A percentile compares a stretch with the other conserved stretches of the same genome.
phyloP scores from a whole-genome alignment of 2,329 filamentous ascomycete genomes.

The Aspergillus sergii region DNA sequence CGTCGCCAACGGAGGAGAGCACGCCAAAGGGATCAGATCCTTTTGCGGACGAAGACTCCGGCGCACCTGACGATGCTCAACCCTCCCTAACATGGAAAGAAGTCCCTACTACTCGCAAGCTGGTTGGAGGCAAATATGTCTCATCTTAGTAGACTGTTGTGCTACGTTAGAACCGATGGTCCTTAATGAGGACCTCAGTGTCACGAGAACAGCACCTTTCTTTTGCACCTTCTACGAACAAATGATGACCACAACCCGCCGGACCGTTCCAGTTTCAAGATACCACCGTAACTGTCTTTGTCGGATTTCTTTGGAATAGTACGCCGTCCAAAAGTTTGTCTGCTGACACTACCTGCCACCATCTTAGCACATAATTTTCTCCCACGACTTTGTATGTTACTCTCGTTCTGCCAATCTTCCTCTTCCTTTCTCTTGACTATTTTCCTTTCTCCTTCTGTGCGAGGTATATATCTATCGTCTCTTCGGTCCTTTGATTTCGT shows the following conservation, averaged over 20 bases:
- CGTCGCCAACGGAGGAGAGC: constrained; percentile 27
- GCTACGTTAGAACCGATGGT: background rate
- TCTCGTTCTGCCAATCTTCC: background rate
- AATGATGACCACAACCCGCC: constrained; percentile 11
- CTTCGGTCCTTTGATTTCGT: background rate
- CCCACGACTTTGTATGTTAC: constrained; percentile 10
- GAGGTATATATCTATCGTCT: constrained; percentile 18
- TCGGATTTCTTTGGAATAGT: constrained; percentile 12
- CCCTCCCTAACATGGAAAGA: constrained; percentile 61
- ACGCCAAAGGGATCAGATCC: constrained; percentile 44
- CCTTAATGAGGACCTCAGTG: background rate
- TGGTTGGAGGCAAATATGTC: constrained; percentile 77
- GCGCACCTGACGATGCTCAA: constrained; percentile 28
- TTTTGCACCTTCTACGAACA: background rate
- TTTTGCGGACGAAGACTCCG: constrained; percentile 49
- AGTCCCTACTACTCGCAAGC: constrained; percentile 66
- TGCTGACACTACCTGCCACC: background rate
- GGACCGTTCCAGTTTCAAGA: background rate
- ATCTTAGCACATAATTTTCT: constrained; percentile 2
- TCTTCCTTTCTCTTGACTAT: background rate
- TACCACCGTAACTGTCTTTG: constrained; percentile 7
- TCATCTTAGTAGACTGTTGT: constrained; percentile 40
- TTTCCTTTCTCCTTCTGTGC: constrained; percentile 10
- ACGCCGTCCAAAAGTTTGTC: constrained; percentile 11
- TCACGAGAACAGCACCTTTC: background rate